A percentile compares a stretch with the other conserved stretches of the same genome.
These are phyloP conservation scores for Phytophthora kernoviae DNA, from an alignment of 352 stramenopile species.

Conservation along the genomic window DNA sequence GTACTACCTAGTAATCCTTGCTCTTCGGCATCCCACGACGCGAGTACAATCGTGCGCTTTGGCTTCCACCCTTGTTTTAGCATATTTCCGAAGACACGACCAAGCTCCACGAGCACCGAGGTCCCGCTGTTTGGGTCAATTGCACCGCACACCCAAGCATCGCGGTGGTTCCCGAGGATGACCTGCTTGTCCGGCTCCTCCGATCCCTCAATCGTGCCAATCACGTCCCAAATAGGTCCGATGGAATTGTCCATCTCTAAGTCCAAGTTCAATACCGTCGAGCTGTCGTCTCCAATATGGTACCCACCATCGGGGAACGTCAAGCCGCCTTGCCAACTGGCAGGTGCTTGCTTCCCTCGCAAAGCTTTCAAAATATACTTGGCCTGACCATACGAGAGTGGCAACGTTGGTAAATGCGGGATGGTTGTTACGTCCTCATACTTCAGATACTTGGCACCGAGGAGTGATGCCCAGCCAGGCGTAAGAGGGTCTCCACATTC, in stretches of 20 bases:
- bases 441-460: slow-evolving; percentile 39
- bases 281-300: slow-evolving; percentile 62
- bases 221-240: slow-evolving; percentile 85
- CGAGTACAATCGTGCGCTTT: slow-evolving; percentile 74
- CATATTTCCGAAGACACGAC: slow-evolving; percentile 63
- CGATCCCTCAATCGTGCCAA: slow-evolving; percentile 71
- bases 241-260: slow-evolving; percentile 81
- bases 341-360: slow-evolving; percentile 50
- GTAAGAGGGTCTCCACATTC: slow-evolving; percentile 77
- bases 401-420: slow-evolving; percentile 69
- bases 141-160: slow-evolving; percentile 90
- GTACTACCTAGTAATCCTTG: slow-evolving; percentile 85
- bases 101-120: slow-evolving; percentile 75
- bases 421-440: slow-evolving; percentile 58
- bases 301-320: slow-evolving; percentile 59
- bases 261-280: slow-evolving; percentile 59
- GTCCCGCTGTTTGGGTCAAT: slow-evolving; percentile 87
- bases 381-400: slow-evolving; percentile 81
- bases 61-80: slow-evolving; percentile 70
- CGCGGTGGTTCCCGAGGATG: slow-evolving; percentile 89
- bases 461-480: slow-evolving; percentile 44
- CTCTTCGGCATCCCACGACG: slow-evolving; percentile 89
- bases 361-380: slow-evolving; percentile 67
- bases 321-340: slow-evolving; percentile 63
- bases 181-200: slow-evolving; percentile 64